A percentile compares a stretch with the other conserved stretches of the same genome.
phyloP scores from a whole-genome alignment of 179 eudicot species.

The Heliamphora pulchella region DNA sequence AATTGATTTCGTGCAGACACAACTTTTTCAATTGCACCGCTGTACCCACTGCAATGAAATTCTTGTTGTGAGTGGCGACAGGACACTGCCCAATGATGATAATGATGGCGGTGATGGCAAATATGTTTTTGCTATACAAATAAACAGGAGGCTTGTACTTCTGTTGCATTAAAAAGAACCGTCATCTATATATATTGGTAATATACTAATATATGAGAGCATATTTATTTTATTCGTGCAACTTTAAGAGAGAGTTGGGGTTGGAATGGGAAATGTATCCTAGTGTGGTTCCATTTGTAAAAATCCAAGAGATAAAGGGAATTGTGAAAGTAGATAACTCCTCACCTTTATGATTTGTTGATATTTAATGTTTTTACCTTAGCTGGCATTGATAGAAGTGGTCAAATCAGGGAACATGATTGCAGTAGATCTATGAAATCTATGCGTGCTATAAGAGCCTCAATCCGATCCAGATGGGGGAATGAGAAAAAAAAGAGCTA shows the following conservation, averaged over 20 bases:
- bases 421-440: not conserved
- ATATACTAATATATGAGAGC: too few relatives aligned
- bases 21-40: not conserved
- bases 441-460: not conserved
- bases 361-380: not conserved
- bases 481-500: not conserved
- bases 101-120: not conserved
- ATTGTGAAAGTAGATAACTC: not conserved
- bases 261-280: not conserved
- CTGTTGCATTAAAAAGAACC: not conserved
- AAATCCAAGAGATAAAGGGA: not conserved
- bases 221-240: not conserved
- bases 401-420: not conserved
- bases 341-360: not conserved
- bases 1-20: not conserved
- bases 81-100: not conserved
- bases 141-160: not conserved
- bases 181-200: not conserved
- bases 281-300: not conserved
- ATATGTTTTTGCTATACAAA: not conserved
- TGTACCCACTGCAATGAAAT: not conserved
- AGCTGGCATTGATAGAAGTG: too few relatives aligned
- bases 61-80: not conserved
- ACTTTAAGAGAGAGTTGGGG: not conserved
- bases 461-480: not conserved